Evolutionary conservation across 2,329 filamentous ascomycete species (phyloP), one percentile per base, ranked within the genome.

Genomic region (Madurella fahalii): DNA sequence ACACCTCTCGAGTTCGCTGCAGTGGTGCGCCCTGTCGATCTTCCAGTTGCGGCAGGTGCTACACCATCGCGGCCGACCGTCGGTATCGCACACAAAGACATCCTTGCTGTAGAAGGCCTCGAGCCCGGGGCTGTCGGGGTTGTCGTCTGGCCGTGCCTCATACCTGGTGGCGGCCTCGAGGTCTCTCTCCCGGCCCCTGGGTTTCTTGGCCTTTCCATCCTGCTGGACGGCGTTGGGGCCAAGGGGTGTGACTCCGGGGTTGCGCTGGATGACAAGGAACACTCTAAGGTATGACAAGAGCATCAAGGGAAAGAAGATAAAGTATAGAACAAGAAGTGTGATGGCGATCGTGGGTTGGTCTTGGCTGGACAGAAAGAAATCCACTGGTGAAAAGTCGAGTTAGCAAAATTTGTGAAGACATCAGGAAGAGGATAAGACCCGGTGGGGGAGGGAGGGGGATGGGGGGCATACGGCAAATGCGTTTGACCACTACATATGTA

Each of bases 31-130:
- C 3, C 93, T 81, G 65, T 96, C 93, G 0, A 88, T 85, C 70
- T 96, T 97, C 83, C 89, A 96, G 60, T 87, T 89, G 53, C 82
- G 82, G 68, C 93, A 99, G 50, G 83, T 81, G 4, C 85, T 85
- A 72, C 93, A 99, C 84, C 90, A 97, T 32, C 84, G 82, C 0
- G 93, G 93, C n/a, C 86, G 78, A 0, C 94, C 94, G 63, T 94
- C 88, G 12, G 78, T 75, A 64, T 95, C 87, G 71, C 90, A 96
- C 2, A 90, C 79, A 68, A 95, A 97, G 1, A 89, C 82, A 62
- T 95, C 86, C 67, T 87, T 89, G 59, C 80, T 86, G 66, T 94
- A 95, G 67, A 95, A 95, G 4, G 76, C 71, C 62, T 92, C 87
- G 48, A 92, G 75, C 0, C 86, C 86, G 11, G 84, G 81, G 49